Base-by-base conservation (phyloP, 306 rosid species). In the Quercus glauca region DNA sequence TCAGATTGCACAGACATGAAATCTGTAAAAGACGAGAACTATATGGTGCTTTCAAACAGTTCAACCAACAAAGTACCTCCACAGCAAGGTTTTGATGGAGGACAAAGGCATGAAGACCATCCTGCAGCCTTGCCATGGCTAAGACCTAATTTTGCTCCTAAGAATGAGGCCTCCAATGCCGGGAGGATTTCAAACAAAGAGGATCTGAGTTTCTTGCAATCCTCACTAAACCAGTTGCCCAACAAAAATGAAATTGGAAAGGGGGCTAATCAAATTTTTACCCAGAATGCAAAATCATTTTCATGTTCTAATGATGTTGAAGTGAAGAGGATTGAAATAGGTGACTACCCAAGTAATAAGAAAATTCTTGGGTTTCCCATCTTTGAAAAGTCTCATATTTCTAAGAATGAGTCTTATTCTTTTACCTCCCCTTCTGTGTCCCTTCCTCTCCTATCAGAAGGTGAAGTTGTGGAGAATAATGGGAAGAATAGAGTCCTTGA, bases 301-400 rank as follows among this genome's bases (percentile, higher is more conserved):
- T 85, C 87, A 33, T 81, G 83, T 56, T 82, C 83, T 69, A 85
- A 81, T 83, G 86, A 86, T 29, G 37, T 77, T 72, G 91, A 80
- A 79, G 79, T 69, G 19, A 83, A 81, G 81, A 89, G 79, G 88
- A 79, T 29, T 3, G 94, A 89, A 75, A 53, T 57, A 13, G 78
- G 85, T 69, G 93, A 79, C 75, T 76, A 78, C 82, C 86, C 80
- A 12, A 78, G 83, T 79, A 83, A 73, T 73, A 77, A 67, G 83
- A 88, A 86, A 79, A 87, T 93, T 87, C 89, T 91, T 60, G 97
- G 91, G 41, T 82, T 90, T 85, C 89, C 98, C 11, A 74, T 90
- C 82, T 95, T 85, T 79, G 94, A 85, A 43, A 80, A 64, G 88
- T 69, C 89, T 9, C 71, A 65, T 81, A 71, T 83, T 79, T 79